Percentiles rank a stretch among this genome's conserved stretches.
Conservation (phyloP, 495 filamentous ascomycete species). For the Tuber brumale region DNA sequence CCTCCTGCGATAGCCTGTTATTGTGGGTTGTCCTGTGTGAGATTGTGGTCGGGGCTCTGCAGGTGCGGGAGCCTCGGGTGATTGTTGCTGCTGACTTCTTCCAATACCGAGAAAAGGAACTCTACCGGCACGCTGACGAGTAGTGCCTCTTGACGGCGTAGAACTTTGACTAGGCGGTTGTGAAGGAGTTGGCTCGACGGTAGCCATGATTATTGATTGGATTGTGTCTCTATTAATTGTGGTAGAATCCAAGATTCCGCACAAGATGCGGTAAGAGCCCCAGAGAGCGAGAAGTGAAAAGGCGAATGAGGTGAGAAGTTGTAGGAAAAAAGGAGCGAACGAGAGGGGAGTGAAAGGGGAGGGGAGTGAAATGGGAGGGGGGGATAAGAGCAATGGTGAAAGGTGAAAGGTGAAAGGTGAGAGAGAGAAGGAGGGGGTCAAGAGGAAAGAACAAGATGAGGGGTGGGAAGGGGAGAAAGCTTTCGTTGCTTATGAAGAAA, state of each 20-base stretch:
- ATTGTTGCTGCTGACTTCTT: slow-evolving; percentile 14
- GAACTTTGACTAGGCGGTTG: background rate
- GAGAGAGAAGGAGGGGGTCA: background rate
- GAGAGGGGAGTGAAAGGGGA: background rate
- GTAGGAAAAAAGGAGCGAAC: background rate
- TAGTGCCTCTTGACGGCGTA: slow-evolving; percentile 12
- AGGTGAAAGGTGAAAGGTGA: background rate
- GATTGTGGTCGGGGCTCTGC: slow-evolving; percentile 2
- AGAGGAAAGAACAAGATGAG: background rate
- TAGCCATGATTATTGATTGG: slow-evolving; percentile 15
- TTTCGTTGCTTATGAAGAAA: background rate
- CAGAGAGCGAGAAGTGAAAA: background rate
- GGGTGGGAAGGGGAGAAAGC: background rate
- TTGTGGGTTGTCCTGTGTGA: slow-evolving; percentile 17
- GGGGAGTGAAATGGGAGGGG: background rate
- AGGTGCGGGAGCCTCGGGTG: slow-evolving; percentile 1
- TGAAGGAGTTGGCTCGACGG: slow-evolving; percentile 22
- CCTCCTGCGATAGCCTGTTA: slow-evolving; percentile 11
- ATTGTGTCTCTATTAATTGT: slow-evolving; percentile 6
- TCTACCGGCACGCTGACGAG: slow-evolving; percentile 14
- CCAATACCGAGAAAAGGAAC: slow-evolving; percentile 26
- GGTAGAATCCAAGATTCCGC: slow-evolving; percentile 11
- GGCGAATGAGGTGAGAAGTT: background rate
- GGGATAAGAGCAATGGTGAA: background rate
- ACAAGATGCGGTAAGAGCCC: background rate